Base-by-base conservation (phyloP, 2,329 filamentous ascomycete genomes). In the Albophoma yamanashiensis region DNA sequence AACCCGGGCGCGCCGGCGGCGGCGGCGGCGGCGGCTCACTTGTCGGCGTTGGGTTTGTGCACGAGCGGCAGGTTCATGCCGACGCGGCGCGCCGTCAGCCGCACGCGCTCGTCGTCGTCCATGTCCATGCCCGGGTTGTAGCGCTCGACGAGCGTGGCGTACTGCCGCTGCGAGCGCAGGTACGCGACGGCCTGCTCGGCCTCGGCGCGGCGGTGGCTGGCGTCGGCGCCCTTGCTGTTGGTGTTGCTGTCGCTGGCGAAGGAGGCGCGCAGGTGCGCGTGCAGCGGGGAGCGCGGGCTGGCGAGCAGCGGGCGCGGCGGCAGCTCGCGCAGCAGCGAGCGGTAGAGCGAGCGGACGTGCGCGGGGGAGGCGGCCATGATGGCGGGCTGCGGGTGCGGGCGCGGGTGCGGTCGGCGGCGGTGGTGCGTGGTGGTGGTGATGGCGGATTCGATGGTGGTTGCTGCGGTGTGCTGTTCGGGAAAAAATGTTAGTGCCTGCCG, bases 51-150 rank as follows among this genome's bases (percentile, higher is more conserved):
- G 55, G 27, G 17, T 12, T 56, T 63, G 56, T 70, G 86, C 74
- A 90, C 86, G 39, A 83, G 73, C 0, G 93, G 93, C 74, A 97
- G 71, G 74, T 97, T 83, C 88, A 97, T 91, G 22, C 93, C 94
- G 47, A 97, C 92, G 70, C 90, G 84, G 74, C 91, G 80, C 11
- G 94, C 94, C 59, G 89, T 89, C 77, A 97, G 77, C 61, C 91
- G 78, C 50, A 97, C 86, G 62, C 90, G 82, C 78, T 97, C 92
- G 75, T 95, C 86, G 71, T 86, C 88, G 65, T 89, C 85, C 88
- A 96, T 90, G 65, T 85, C 84, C 85, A 95, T 91, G 22, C 92
- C 92, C 0, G 92, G 92, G 73, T 97, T 97, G 76, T 99, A 97
- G 67, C 92, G 82, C 75, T 97, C 92, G 43, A 97, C 73, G 52